Conservation (phyloP, 2,329 filamentous ascomycete species). For the Fonsecaea pugnacius region DNA sequence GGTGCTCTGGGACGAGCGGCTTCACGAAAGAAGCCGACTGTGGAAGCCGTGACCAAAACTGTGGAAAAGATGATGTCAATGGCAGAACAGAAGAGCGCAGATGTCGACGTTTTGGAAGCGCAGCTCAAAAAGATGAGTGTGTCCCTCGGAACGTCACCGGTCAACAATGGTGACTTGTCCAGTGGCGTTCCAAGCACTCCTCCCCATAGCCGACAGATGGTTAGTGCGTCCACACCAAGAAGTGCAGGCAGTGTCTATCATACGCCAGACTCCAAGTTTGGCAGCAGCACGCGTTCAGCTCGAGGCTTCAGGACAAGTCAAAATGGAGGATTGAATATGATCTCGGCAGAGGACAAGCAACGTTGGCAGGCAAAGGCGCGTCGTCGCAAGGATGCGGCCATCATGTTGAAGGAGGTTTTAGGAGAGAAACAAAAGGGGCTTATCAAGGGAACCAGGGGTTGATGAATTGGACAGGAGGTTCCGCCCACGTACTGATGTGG, state of each 20-base stretch:
- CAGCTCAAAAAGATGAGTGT: constrained; percentile 77
- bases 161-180: constrained; percentile 26
- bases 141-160: constrained; percentile 25
- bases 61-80: constrained; percentile 91
- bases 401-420: constrained; percentile 34
- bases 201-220: constrained; percentile 17
- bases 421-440: constrained; percentile 30
- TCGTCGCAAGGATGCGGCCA: constrained; percentile 35
- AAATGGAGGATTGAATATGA: constrained; percentile 24
- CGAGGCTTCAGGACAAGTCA: constrained; percentile 24
- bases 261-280: constrained; percentile 36
- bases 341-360: constrained; percentile 35
- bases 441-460: constrained; percentile 1
- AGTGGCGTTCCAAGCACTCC: constrained; percentile 27
- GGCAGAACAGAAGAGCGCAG: constrained; percentile 86
- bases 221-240: constrained; percentile 29
- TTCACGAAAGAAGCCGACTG: constrained; percentile 70
- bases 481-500: neutral
- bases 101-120: constrained; percentile 86
- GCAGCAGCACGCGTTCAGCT: constrained; percentile 28
- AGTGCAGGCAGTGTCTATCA: constrained; percentile 37
- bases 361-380: constrained; percentile 35
- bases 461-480: constrained; percentile 6
- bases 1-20: constrained; percentile 31
- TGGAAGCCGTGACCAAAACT: constrained; percentile 88